These are phyloP conservation scores for Danielozyma ontarioensis DNA, from an alignment of 805 yeast species.

Conservation along the genomic window DNA sequence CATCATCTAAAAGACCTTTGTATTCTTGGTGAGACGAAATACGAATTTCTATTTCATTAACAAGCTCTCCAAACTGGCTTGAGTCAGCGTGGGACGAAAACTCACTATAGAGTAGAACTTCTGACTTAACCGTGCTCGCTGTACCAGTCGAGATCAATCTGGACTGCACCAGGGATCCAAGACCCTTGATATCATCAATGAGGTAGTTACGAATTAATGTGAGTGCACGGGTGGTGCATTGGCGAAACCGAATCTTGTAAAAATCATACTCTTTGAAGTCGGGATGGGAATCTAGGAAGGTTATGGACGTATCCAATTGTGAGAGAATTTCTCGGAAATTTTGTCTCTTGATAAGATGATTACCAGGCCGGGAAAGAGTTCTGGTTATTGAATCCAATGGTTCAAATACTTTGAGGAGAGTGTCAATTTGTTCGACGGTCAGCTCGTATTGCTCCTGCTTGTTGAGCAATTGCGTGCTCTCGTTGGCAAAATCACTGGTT, in stretches of 20 bases:
- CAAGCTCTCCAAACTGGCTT: conserved; percentile 25
- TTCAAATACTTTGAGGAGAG: conserved; percentile 58
- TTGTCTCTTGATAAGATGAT: conserved; percentile 56
- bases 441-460: conserved; percentile 39
- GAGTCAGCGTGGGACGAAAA: conserved; percentile 26
- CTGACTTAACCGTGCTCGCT: conserved; percentile 38
- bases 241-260: conserved; percentile 69
- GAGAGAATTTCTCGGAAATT: conserved; percentile 44
- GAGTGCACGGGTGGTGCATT: conserved; percentile 76
- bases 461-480: conserved; percentile 46
- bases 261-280: conserved; percentile 62
- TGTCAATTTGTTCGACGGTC: conserved; percentile 41
- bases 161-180: background rate
- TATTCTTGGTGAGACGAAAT: conserved; percentile 46
- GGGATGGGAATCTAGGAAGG: conserved; percentile 48
- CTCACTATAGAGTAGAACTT: conserved; percentile 63
- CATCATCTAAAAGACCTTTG: conserved; percentile 61
- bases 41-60: conserved; percentile 33
- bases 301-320: conserved; percentile 63
- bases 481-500: conserved; percentile 58
- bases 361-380: conserved; percentile 60
- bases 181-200: conserved; percentile 32
- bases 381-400: conserved; percentile 65
- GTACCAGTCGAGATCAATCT: background rate
- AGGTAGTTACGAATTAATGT: conserved; percentile 70